These are phyloP conservation scores for Microbotryum silenes-acaulis DNA, from an alignment of 1,284 basidiomycete species.

Conservation along the genomic window DNA sequence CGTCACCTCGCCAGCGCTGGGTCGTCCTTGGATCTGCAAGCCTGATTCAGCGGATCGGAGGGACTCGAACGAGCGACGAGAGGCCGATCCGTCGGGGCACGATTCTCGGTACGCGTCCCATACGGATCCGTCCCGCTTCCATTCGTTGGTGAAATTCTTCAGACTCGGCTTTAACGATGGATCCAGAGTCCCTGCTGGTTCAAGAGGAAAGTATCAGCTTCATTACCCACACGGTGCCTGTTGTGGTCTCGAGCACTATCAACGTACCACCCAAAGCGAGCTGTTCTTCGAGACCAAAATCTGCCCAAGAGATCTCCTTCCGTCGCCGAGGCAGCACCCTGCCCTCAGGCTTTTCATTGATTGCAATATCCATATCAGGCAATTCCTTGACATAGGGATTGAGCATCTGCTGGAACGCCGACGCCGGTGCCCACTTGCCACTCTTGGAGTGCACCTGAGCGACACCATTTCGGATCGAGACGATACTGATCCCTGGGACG, in stretches of 20 bases:
- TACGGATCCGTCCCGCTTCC: slow-evolving; percentile 70
- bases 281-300: slow-evolving; percentile 30
- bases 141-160: slow-evolving; percentile 68
- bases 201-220: not conserved
- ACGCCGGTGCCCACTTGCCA: slow-evolving; percentile 54
- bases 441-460: slow-evolving; percentile 48
- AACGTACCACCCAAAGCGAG: slow-evolving; percentile 37
- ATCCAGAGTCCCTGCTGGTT: slow-evolving; percentile 41
- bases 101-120: slow-evolving; percentile 90
- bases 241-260: not conserved
- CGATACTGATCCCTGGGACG: slow-evolving; percentile 34
- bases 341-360: slow-evolving; percentile 85
- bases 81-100: slow-evolving; percentile 67
- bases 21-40: slow-evolving; percentile 32
- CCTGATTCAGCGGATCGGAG: slow-evolving; percentile 45
- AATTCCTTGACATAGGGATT: slow-evolving; percentile 49
- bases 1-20: slow-evolving; percentile 26
- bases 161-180: slow-evolving; percentile 25
- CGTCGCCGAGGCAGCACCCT: slow-evolving; percentile 75
- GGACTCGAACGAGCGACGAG: slow-evolving; percentile 72
- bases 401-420: slow-evolving; percentile 63
- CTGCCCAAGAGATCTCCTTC: slow-evolving; percentile 30
- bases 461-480: slow-evolving; percentile 32
- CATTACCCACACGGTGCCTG: not conserved
- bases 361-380: slow-evolving; percentile 81